These are phyloP conservation scores for Thymus quinquecostatus DNA, from an alignment of 257 asterid genomes.

Conservation along the genomic window DNA sequence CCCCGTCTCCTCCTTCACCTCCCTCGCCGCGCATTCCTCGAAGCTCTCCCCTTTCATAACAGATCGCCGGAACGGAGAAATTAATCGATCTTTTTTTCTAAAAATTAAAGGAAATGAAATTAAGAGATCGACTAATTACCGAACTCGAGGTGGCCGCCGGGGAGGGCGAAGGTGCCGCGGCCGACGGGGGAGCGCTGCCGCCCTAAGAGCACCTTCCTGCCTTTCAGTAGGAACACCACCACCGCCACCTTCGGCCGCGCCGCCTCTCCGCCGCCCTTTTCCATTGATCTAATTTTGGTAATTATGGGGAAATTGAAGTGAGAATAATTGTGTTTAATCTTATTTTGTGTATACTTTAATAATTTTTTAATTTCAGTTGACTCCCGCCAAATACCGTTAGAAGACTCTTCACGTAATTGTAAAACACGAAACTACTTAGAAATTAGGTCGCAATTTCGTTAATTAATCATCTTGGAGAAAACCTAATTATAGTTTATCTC, in stretches of 20 bases:
- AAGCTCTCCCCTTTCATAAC: constrained; percentile 50
- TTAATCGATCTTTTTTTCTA: neutral
- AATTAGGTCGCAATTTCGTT: no score
- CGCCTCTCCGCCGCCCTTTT: constrained; percentile 5
- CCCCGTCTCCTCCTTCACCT: constrained; percentile 68
- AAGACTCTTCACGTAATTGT: no score
- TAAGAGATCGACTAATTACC: constrained; percentile 32
- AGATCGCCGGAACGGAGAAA: neutral
- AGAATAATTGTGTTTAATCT: no score
- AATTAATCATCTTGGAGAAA: no score
- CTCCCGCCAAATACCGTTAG: no score
- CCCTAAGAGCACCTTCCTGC: constrained; percentile 54
- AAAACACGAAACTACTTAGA: no score
- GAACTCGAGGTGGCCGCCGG: constrained; percentile 75
- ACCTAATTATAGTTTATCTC: no score
- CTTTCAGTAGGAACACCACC: constrained; percentile 58
- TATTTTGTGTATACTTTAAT: no score
- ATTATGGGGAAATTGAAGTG: no score
- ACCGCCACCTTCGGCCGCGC: constrained; percentile 61
- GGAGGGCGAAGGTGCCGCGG: constrained; percentile 58
- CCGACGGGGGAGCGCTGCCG: constrained; percentile 62
- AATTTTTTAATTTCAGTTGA: no score
- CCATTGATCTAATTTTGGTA: no score
- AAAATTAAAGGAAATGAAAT: neutral
- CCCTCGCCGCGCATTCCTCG: constrained; percentile 63